Evolutionary conservation across 2,329 filamentous ascomycete genomes (phyloP).

Genomic region (Aspergillus sergii): DNA sequence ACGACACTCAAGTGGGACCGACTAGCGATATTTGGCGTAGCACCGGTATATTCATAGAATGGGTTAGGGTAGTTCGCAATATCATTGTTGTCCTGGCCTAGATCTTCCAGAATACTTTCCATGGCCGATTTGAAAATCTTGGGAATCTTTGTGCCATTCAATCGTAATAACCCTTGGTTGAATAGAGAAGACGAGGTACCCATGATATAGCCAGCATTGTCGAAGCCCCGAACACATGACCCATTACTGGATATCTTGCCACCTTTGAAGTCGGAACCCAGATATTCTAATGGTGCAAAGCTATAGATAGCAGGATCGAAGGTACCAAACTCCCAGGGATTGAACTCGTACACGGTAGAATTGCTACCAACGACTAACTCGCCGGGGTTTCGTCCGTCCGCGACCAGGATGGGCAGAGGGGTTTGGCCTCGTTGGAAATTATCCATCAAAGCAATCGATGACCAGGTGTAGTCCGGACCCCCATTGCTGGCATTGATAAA

Average conservation of each 20-base stretch:
- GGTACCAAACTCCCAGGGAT: constrained; percentile 74
- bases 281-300: constrained; percentile 68
- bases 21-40: constrained; percentile 59
- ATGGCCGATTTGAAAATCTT: constrained; percentile 55
- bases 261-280: constrained; percentile 70
- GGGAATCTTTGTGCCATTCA: constrained; percentile 56
- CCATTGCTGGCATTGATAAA: constrained; percentile 72
- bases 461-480: constrained; percentile 76
- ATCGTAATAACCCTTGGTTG: constrained; percentile 69
- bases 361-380: constrained; percentile 64
- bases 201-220: constrained; percentile 79
- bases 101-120: constrained; percentile 50
- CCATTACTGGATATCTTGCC: constrained; percentile 59
- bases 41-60: constrained; percentile 65
- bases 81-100: constrained; percentile 65
- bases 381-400: constrained; percentile 65
- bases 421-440: constrained; percentile 63
- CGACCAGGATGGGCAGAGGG: constrained; percentile 72
- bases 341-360: constrained; percentile 73
- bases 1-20: constrained; percentile 64
- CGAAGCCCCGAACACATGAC: constrained; percentile 74
- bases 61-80: constrained; percentile 78
- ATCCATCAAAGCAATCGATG: constrained; percentile 66
- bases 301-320: constrained; percentile 71
- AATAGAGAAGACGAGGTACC: constrained; percentile 82